Evolutionary conservation across 78 protist genomes (phyloP), one percentile per base, ranked within the genome.

Genomic region (Dictyostelium citrinum): DNA sequence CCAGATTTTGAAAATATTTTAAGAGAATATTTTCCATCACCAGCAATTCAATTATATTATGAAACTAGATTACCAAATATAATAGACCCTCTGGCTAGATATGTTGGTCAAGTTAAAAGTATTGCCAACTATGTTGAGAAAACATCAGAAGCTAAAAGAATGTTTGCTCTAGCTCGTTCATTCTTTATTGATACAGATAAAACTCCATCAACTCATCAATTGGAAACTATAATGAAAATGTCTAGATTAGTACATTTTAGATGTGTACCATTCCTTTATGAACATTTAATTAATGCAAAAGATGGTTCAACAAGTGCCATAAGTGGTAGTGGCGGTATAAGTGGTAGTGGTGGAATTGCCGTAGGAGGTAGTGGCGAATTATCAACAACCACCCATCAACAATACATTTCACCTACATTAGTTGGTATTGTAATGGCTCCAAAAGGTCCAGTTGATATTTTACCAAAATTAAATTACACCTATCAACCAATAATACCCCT

Each of bases 221-320:
- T 88, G 2, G 93, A 88, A 49, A 61, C 86, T 2, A 88, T 88
- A 5, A 88, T 88, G 67, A 88, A 88, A 64, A 88, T 88, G 93
- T 88, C 93, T 16, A 35, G 84, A 46, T 64, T 88, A 10, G 93
- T 88, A 29, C 93, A 88, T 82, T 88, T 88, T 67, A 78, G 93
- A 74, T 88, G 93, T 78, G 93, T 88, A 39, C 93, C 93, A 31
- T 88, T 88, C 85, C 81, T 88, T 2, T 88, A 88, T 78, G 93
- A 88, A 20, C 43, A 88, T 22, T 88, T 37, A 17, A 41, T 76
- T 12, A 55, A 20, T 55, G 16, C 55, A 46, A 85, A 76, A 80
- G 93, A 78, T 33, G 71, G 72, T n/a, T n/a, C n/a, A n/a, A n/a
- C n/a, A n/a, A n/a, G n/a, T n/a, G 64, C 27, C 20, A 55, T 29